Evolutionary conservation across 208 protist species (phyloP), one percentile per base, ranked within the genome.

Genomic region (Trypanosoma lewisi): DNA sequence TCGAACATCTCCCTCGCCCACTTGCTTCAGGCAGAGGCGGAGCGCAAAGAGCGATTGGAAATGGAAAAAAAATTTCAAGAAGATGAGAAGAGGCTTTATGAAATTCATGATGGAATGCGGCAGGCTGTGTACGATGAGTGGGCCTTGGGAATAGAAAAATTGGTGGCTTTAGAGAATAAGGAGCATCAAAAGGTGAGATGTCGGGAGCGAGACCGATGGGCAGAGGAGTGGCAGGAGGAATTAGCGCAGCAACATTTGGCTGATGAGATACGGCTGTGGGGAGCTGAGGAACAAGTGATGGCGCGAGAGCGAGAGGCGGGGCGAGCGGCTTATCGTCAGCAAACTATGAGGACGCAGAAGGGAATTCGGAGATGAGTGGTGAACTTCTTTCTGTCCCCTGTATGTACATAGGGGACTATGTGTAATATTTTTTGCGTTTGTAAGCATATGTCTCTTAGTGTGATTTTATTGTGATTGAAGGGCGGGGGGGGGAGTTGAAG

Each of bases 121-220:
- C 33, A 52, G 19, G 57, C 67, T 2, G 56, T 84, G 17, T 61
- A 67, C 51, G 78, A 84, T 51, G 31, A 56, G 30, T 84, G 78
- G 75, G 36, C 56, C 8, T 56, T 84, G 27, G 57, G 45, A 11
- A 64, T 73, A 36, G 78, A 84, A 57, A 47, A 63, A 1, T 17
- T 84, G 19, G 63, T 45, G 25, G 55, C 54, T 47, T 4, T 54
- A 25, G 44, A 54, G 30, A 12, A 52, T 16, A 50, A 59, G 47
- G 37, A 44, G 0, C 37, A 21, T 23, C 6, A 34, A n/a, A n/a
- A 49, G 8, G 63, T 49, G 16, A 28, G 49, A 21, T 56, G 47
- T 54, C 30, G 58, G 17, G 58, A 64, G 48, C 42, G 56, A 17
- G 42, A 34, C 47, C 59, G 66, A 23, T 11, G 48, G 36, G 54